Base-by-base conservation (phyloP, 768 basidiomycete genomes). In the Pleurotus cornucopiae region DNA sequence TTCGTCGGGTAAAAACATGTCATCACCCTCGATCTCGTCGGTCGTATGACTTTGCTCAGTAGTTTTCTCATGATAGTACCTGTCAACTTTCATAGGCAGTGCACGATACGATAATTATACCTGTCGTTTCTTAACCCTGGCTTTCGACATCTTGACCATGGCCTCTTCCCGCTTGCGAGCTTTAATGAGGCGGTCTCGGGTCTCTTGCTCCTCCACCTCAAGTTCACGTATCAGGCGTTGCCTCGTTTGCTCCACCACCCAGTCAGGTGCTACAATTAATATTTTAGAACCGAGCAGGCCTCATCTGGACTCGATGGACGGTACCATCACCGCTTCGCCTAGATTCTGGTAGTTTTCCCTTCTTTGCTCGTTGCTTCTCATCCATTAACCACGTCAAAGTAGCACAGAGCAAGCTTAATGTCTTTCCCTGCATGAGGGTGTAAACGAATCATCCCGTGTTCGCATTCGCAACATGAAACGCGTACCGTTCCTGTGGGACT, bases 401-500 rank as follows among this genome's bases (percentile, higher is more conserved):
- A 3, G 89, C 79, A 60, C 86, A 91, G 23, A 95, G 76, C 13
- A 95, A 74, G 63, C 85, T 90, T 34, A 94, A 70, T 0, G 93
- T 94, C 69, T 96, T 96, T 23, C 93, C 93, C 92, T 94, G 63
- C 2, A 14, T 18, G 5, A 3, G 23, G 7, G 16, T 38, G 45
- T 5, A 44, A 20, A 26, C 7, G 30, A 34, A 9, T 11, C 4
- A 55, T 59, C 47, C 56, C 23, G 16, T 13, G 49, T 6, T 18
- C 38, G 2, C 18, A 54, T 39, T 3, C 40, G 11, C 12, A 39
- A 21, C 16, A 6, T 9, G 20, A 49, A 9, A 37, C 43, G 64
- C 81, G 68, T 57, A 91, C 92, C 21, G 92, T 94, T 62, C 92
- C 93, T 0, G 93, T 94, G 0, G 93, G 93, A 61, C 88, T 91